Evolutionary conservation across 139 green algal species (phyloP).

Genomic region (Raphidocelis subcapitata): DNA sequence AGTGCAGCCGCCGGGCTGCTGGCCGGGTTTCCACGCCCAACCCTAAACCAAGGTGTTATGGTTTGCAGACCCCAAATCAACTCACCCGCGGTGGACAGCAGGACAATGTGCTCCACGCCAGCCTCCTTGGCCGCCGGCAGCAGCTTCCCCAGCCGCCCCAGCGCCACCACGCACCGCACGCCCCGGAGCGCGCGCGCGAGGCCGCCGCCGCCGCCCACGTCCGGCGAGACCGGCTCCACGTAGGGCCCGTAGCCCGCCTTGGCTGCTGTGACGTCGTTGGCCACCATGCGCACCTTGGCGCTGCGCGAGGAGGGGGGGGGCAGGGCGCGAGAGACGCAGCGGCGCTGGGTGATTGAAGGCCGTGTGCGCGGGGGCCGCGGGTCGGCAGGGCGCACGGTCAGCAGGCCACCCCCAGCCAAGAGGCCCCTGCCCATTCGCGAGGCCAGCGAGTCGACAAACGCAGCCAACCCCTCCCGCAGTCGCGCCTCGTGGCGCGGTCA

Average conservation of each 20-base stretch:
- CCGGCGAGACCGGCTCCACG: slow-evolving; percentile 28
- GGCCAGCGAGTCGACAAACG: background rate
- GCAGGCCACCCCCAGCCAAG: background rate
- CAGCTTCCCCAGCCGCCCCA: slow-evolving; percentile 29
- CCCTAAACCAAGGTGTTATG: too few species aligned
- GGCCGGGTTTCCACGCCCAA: too few species aligned
- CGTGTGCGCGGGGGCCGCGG: too few species aligned
- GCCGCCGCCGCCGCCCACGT: slow-evolving; percentile 12
- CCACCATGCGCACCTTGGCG: slow-evolving; percentile 38
- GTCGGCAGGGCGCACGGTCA: too few species aligned
- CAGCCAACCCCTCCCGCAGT: too few species aligned
- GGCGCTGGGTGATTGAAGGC: too few species aligned
- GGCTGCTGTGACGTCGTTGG: slow-evolving; percentile 31
- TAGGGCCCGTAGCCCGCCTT: slow-evolving; percentile 54
- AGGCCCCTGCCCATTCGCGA: background rate
- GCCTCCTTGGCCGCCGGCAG: slow-evolving; percentile 5
- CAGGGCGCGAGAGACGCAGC: background rate
- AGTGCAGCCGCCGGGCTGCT: too few species aligned
- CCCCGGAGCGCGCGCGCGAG: slow-evolving; percentile 15
- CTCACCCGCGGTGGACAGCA: slow-evolving; percentile 34
- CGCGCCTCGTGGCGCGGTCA: too few species aligned
- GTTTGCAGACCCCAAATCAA: too few species aligned
- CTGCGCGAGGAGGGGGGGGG: slow-evolving; percentile 14
- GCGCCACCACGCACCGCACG: slow-evolving; percentile 24
- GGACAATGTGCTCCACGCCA: slow-evolving; percentile 32